These are phyloP conservation scores for Globisporangium lucens DNA, from an alignment of 352 stramenopile genomes.

Conservation along the genomic window DNA sequence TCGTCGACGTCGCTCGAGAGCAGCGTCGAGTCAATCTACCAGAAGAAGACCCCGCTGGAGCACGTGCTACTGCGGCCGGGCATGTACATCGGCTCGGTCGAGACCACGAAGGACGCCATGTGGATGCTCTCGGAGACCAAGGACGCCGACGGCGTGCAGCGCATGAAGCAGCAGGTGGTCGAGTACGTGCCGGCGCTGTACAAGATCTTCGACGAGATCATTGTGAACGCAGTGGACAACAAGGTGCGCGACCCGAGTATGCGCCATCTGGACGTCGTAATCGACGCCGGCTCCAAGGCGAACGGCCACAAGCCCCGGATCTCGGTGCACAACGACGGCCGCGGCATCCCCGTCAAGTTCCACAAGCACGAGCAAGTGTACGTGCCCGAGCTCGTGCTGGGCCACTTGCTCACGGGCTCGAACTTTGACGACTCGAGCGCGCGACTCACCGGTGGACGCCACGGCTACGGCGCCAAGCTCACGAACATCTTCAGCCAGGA, in stretches of 20 bases:
- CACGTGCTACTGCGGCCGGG: conserved; percentile 88
- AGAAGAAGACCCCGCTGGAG: conserved; percentile 89
- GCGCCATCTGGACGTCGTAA: conserved; percentile 65
- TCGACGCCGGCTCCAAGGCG: conserved; percentile 56
- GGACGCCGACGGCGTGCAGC: conserved; percentile 25
- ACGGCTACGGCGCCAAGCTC: conserved; percentile 96
- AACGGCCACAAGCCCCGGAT: conserved; percentile 84
- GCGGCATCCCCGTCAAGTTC: conserved; percentile 96
- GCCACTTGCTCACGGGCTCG: conserved; percentile 97
- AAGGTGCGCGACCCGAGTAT: conserved; percentile 84
- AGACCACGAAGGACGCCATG: conserved; percentile 68
- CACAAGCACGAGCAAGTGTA: conserved; percentile 98
- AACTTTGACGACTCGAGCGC: conserved; percentile 99
- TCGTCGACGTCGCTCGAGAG: conserved; percentile 35
- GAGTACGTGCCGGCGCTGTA: conserved; percentile 90
- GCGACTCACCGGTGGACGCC: conserved; percentile 95
- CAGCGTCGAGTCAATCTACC: conserved; percentile 80
- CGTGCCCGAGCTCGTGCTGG: conserved; percentile 97
- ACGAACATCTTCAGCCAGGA: conserved; percentile 99
- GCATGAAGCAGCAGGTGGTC: conserved; percentile 73
- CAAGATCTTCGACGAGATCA: conserved; percentile 99
- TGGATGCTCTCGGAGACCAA: conserved; percentile 59
- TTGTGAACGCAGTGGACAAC: conserved; percentile 98
- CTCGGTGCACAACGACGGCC: conserved; percentile 98
- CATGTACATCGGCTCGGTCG: conserved; percentile 92